A percentile compares a stretch with the other conserved stretches of the same genome.
These are phyloP conservation scores for Paramyrothecium roridum DNA, from an alignment of 2,329 filamentous ascomycete genomes.

Conservation along the genomic window DNA sequence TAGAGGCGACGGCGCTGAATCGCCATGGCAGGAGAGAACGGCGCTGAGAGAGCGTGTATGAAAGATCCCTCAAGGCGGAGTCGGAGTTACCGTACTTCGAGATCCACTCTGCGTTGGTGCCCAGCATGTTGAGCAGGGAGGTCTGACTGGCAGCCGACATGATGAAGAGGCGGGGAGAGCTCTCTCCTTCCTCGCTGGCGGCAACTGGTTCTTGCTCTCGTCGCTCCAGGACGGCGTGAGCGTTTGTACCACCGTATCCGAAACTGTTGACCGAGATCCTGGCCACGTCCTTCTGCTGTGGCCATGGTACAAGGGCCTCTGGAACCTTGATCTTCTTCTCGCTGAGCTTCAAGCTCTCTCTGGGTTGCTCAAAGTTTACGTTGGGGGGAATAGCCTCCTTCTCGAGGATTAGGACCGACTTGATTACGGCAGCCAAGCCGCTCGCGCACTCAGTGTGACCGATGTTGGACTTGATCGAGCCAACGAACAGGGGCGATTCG, in stretches of 20 bases:
- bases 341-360: background rate
- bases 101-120: background rate
- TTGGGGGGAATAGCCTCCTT: background rate
- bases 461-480: slow-evolving; percentile 15
- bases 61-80: background rate
- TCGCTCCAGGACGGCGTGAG: slow-evolving; percentile 7
- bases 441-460: slow-evolving; percentile 14
- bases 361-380: background rate
- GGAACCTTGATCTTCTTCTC: background rate
- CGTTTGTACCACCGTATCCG: slow-evolving; percentile 13
- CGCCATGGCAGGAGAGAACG: slow-evolving; percentile 1
- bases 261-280: slow-evolving; percentile 8
- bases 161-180: background rate
- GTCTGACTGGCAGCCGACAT: background rate
- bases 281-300: background rate
- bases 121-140: background rate
- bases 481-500: slow-evolving; percentile 1
- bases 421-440: slow-evolving; percentile 9
- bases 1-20: background rate
- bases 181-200: background rate
- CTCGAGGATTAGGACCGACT: background rate
- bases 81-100: background rate
- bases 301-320: background rate
- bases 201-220: background rate
- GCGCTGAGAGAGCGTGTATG: background rate